Conservation (phyloP, 2,329 filamentous ascomycete genomes). For the Alternaria triticimaculans region DNA sequence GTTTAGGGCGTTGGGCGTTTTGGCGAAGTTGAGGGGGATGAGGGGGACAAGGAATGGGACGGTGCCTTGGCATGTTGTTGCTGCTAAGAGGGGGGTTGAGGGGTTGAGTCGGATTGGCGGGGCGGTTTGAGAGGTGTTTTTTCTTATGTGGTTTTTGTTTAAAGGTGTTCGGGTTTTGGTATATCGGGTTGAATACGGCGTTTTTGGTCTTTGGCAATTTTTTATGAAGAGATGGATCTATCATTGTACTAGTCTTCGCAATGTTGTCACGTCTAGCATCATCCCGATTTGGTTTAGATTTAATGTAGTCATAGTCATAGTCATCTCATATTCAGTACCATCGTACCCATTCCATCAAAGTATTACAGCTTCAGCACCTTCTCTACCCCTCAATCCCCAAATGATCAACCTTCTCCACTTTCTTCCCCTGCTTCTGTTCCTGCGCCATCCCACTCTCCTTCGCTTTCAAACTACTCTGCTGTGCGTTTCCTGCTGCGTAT, state of each 20-base stretch:
- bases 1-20: slow-evolving; percentile 71
- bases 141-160: neutral
- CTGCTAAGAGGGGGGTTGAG: slow-evolving; percentile 71
- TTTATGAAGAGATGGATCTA: neutral
- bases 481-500: slow-evolving; percentile 27
- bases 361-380: too few relatives aligned
- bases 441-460: slow-evolving; percentile 6
- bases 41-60: slow-evolving; percentile 63
- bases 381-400: slow-evolving; percentile 39
- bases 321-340: neutral
- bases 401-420: slow-evolving; percentile 39
- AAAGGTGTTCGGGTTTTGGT: neutral
- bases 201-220: neutral
- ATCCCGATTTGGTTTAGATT: fast-evolving
- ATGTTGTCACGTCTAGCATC: neutral
- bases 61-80: slow-evolving; percentile 80
- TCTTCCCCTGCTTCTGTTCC: slow-evolving; percentile 16
- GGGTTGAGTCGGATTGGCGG: slow-evolving; percentile 55
- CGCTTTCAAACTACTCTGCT: slow-evolving; percentile 20
- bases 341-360: too few relatives aligned
- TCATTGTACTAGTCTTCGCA: fast-evolving
- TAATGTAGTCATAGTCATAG: neutral
- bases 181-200: neutral
- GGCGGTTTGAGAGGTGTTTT: neutral
- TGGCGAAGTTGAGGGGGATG: slow-evolving; percentile 71